Percentiles rank a stretch among this genome's conserved stretches.
These are phyloP conservation scores for Myotisia sp. DNA, from an alignment of 2,329 filamentous ascomycete species.

Conservation along the genomic window DNA sequence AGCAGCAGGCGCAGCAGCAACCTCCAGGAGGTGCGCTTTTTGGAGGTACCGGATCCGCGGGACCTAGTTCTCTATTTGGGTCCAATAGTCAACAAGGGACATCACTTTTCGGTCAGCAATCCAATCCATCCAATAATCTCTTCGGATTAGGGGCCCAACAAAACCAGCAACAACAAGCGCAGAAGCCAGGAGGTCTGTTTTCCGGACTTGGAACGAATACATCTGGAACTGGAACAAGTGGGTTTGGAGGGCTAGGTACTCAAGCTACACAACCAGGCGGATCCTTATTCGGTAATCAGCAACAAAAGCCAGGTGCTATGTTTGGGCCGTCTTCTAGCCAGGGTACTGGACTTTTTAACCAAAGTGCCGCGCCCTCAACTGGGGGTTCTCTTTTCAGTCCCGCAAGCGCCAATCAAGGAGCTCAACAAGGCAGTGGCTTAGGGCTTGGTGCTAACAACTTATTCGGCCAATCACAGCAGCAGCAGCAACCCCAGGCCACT, in stretches of 20 bases:
- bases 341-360: conserved; percentile 16
- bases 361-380: conserved; percentile 16
- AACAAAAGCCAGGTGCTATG: conserved; percentile 34
- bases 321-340: conserved; percentile 33
- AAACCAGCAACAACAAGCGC: conserved; percentile 23
- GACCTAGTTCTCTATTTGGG: conserved; percentile 21
- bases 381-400: conserved; percentile 10
- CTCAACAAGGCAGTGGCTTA: conserved; percentile 26
- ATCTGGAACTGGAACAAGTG: conserved; percentile 7
- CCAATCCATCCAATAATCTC: conserved; percentile 25
- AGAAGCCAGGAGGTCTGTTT: conserved; percentile 10
- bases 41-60: conserved; percentile 23
- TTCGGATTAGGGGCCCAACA: conserved; percentile 26
- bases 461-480: conserved; percentile 37
- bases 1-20: conserved; percentile 26
- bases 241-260: conserved; percentile 12
- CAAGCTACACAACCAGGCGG: conserved; percentile 20
- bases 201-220: conserved; percentile 9
- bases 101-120: conserved; percentile 27
- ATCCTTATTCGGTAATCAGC: conserved; percentile 26
- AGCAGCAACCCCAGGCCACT: conserved; percentile 30
- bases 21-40: conserved; percentile 28
- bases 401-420: conserved; percentile 7
- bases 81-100: conserved; percentile 26
- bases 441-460: conserved; percentile 26